Evolutionary conservation across 2,329 filamentous ascomycete genomes (phyloP).

Genomic region (Dichotomopilus funicola): DNA sequence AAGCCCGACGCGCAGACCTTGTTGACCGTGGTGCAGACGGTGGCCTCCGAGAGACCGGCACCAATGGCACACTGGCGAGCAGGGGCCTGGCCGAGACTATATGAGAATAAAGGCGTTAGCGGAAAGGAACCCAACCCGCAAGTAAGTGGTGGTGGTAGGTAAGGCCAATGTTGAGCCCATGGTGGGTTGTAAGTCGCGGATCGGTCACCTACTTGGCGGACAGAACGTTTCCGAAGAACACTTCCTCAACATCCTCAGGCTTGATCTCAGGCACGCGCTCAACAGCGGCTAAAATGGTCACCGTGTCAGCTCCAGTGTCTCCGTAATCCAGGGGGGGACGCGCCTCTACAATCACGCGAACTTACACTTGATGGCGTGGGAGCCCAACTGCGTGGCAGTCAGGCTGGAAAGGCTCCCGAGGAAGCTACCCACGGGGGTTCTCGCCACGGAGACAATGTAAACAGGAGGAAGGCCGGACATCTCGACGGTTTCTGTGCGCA

Average conservation of each 20-base stretch:
- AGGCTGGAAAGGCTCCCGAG: conserved; percentile 87
- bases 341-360: conserved; percentile 17
- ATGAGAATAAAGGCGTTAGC: not conserved
- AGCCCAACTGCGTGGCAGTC: conserved; percentile 78
- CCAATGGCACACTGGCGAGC: conserved; percentile 88
- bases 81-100: conserved; percentile 88
- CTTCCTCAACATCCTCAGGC: conserved; percentile 84
- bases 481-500: conserved; percentile 15
- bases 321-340: conserved; percentile 1
- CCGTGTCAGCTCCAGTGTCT: conserved; percentile 12
- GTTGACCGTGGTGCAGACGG: conserved; percentile 90
- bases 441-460: conserved; percentile 88
- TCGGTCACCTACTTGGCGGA: conserved; percentile 69
- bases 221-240: conserved; percentile 97
- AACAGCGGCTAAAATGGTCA: conserved; percentile 55
- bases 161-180: not conserved
- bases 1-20: conserved; percentile 96
- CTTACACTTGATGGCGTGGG: conserved; percentile 86
- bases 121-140: too few relatives aligned
- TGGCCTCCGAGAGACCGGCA: conserved; percentile 74
- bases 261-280: conserved; percentile 82
- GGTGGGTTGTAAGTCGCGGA: not conserved
- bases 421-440: conserved; percentile 91
- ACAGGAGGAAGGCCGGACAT: conserved; percentile 82
- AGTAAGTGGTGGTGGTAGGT: too few relatives aligned